phyloP scores from a whole-genome alignment of 768 basidiomycete genomes.

The Rhizopogon salebrosus region DNA sequence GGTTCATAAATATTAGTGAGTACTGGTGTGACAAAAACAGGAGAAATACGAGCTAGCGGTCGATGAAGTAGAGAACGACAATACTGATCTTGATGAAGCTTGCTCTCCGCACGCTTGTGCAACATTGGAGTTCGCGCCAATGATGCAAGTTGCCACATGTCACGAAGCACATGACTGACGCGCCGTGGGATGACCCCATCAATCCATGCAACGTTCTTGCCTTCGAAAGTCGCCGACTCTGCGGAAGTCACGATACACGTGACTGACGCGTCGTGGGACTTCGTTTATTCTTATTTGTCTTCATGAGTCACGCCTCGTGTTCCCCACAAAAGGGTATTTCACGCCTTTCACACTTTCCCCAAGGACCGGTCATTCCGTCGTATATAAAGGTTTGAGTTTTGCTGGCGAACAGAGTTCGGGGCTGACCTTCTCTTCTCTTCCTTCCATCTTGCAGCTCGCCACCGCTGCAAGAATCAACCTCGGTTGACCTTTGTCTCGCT shows the following conservation, averaged over 20 bases:
- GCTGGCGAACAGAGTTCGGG: background rate
- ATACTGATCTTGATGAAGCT: no score
- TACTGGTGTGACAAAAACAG: no score
- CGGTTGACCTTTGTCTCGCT: background rate
- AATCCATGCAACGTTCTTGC: no score
- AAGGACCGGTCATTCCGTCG: background rate
- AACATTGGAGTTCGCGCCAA: no score
- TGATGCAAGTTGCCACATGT: no score
- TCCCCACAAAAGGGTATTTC: constrained; percentile 1
- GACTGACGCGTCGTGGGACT: constrained; percentile 1
- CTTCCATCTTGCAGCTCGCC: background rate
- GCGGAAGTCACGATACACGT: background rate
- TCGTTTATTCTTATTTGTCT: background rate
- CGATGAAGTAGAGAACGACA: no score
- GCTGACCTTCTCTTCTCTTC: constrained; percentile 1
- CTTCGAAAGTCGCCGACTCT: no score
- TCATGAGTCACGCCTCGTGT: background rate
- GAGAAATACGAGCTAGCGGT: no score
- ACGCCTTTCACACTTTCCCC: constrained; percentile 1
- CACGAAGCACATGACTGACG: no score
- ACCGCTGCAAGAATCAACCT: background rate
- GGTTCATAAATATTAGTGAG: no score
- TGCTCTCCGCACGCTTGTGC: no score
- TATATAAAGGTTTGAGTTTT: constrained; percentile 2
- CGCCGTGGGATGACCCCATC: no score